Percentiles rank a stretch among this genome's conserved stretches.
phyloP scores from a whole-genome alignment of 2,329 filamentous ascomycete genomes.

The Grosmannia serpens region DNA sequence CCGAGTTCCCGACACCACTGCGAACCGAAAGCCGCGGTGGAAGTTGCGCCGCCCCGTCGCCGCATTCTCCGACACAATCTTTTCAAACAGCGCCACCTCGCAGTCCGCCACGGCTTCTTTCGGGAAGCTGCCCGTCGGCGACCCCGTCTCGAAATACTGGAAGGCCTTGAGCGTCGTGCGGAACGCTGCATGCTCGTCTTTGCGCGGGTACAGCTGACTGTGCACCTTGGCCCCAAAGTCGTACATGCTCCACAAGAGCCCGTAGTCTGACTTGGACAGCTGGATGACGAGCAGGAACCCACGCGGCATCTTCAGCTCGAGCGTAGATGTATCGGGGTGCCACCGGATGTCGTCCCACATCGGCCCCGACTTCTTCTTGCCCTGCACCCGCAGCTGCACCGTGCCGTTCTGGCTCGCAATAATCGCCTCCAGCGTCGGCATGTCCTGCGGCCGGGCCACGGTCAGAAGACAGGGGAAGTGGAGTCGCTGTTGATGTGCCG shows the following conservation, averaged over 20 bases:
- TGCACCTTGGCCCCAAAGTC: constrained; percentile 74
- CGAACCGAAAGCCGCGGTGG: constrained; percentile 70
- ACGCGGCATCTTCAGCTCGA: constrained; percentile 61
- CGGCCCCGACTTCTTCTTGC: constrained; percentile 54
- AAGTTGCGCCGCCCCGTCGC: constrained; percentile 60
- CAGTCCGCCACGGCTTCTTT: constrained; percentile 61
- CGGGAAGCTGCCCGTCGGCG: constrained; percentile 62
- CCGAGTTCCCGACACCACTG: constrained; percentile 64
- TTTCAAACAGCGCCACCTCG: constrained; percentile 66
- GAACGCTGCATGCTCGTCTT: constrained; percentile 60
- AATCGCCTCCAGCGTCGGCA: constrained; percentile 59
- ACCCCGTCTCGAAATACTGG: constrained; percentile 66
- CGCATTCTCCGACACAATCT: constrained; percentile 52
- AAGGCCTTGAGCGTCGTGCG: constrained; percentile 60
- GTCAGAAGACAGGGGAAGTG: constrained; percentile 66
- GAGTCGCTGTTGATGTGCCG: constrained; percentile 37
- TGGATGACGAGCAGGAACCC: constrained; percentile 64
- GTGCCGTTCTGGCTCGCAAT: constrained; percentile 71
- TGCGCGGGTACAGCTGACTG: constrained; percentile 53
- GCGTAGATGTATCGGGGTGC: constrained; percentile 53
- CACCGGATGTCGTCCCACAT: constrained; percentile 76
- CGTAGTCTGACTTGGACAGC: constrained; percentile 66
- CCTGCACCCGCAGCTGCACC: constrained; percentile 63
- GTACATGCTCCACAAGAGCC: constrained; percentile 69
- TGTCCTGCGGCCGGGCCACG: constrained; percentile 56